These are phyloP conservation scores for Suillus variegatus DNA, from an alignment of 768 basidiomycete genomes.

Conservation along the genomic window DNA sequence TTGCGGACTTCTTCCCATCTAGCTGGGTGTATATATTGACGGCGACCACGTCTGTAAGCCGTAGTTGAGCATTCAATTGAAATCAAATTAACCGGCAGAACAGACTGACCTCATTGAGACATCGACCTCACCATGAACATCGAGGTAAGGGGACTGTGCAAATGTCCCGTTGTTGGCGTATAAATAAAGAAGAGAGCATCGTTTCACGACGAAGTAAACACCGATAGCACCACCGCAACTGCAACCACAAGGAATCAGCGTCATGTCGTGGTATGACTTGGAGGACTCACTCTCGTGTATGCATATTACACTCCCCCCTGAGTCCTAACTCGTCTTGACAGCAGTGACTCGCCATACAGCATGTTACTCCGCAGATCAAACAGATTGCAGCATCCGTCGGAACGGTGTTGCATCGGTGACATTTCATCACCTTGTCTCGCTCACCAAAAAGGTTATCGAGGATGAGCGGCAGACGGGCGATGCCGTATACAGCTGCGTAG, in stretches of 20 bases:
- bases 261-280: constrained; percentile 4
- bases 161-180: constrained; percentile 91
- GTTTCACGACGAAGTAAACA: constrained; percentile 88
- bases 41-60: constrained; percentile 70
- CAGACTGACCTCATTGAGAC: constrained; percentile 78
- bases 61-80: not conserved
- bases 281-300: constrained; percentile 83
- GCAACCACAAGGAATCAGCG: constrained; percentile 6
- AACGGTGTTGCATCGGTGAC: constrained; percentile 73
- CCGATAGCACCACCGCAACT: constrained; percentile 93
- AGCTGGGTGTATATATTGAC: constrained; percentile 82
- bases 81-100: not conserved
- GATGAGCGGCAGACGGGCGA: constrained; percentile 76
- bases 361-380: constrained; percentile 82
- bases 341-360: constrained; percentile 92
- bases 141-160: constrained; percentile 85
- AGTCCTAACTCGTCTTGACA: constrained; percentile 57
- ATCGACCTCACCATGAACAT: constrained; percentile 93
- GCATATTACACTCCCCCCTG: constrained; percentile 93
- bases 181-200: constrained; percentile 86
- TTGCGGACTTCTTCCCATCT: constrained; percentile 92
- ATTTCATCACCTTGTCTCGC: constrained; percentile 71
- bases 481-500: constrained; percentile 79
- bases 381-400: constrained; percentile 90
- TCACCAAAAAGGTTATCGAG: constrained; percentile 84